Evolutionary conservation across 345 rosid genomes (phyloP).

Genomic region (Diplotaxis tenuifolia): DNA sequence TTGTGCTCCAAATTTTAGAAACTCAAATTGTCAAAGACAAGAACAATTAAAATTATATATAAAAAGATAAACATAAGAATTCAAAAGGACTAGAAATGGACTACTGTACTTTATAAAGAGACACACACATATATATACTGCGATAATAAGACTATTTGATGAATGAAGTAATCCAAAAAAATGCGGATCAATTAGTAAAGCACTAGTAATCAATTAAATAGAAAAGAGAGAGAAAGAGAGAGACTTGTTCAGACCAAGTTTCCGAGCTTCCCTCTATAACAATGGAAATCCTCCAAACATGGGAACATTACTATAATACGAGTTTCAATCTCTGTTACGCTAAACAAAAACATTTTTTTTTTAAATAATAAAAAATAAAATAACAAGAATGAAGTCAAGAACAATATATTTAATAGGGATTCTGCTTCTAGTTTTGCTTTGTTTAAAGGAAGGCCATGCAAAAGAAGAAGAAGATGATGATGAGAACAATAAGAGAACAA

Average conservation of each 20-base stretch:
- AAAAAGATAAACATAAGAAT: neutral
- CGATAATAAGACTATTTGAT: neutral
- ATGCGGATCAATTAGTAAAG: neutral
- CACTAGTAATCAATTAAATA: neutral
- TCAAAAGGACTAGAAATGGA: neutral
- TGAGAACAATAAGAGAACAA: neutral
- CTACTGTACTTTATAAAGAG: neutral
- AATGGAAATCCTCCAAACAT: constrained; percentile 11
- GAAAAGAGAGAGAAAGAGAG: neutral
- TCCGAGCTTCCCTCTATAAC: constrained; percentile 32
- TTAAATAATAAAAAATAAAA: neutral
- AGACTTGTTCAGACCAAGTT: constrained; percentile 15
- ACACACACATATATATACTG: neutral
- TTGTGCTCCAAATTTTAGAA: neutral
- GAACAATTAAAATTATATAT: neutral
- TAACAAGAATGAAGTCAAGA: constrained; percentile 23
- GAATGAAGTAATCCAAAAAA: neutral
- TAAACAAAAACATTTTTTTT: neutral
- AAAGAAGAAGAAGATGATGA: constrained; percentile 6
- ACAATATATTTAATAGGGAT: constrained; percentile 18
- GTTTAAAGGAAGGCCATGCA: constrained; percentile 7
- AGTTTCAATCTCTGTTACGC: constrained; percentile 1
- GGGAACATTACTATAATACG: neutral
- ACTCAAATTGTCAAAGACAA: neutral
- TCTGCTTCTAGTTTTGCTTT: constrained; percentile 12